Evolutionary conservation across 1,139 yeast species (phyloP).

Genomic region (Suhomyces bolitotheri): DNA sequence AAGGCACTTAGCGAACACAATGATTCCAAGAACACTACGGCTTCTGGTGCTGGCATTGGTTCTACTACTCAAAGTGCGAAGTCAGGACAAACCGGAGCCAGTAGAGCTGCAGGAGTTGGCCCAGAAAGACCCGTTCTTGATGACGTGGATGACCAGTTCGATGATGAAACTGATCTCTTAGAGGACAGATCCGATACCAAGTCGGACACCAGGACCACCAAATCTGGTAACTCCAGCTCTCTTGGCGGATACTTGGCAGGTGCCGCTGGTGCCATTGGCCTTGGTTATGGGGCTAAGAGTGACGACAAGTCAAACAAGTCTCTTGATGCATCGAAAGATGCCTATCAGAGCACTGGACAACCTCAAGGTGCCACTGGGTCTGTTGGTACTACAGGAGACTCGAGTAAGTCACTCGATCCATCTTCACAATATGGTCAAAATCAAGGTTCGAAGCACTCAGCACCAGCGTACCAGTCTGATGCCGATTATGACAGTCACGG

Average conservation of each 20-base stretch:
- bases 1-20: slow-evolving; percentile 9
- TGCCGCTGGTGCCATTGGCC: slow-evolving; percentile 18
- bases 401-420: too few species aligned
- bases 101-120: slow-evolving; percentile 1
- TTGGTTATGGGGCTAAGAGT: slow-evolving; percentile 1
- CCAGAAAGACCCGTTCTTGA: slow-evolving; percentile 6
- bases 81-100: not conserved
- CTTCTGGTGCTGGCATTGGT: not conserved
- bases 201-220: too few species aligned
- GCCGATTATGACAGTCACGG: too few species aligned
- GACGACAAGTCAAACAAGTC: too few species aligned
- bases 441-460: too few species aligned
- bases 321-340: too few species aligned
- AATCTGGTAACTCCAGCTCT: slow-evolving; percentile 3
- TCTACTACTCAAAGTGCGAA: not conserved
- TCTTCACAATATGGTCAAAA: too few species aligned
- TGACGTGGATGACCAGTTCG: slow-evolving; percentile 6
- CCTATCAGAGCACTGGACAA: too few species aligned
- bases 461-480: too few species aligned
- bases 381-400: not conserved
- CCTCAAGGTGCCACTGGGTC: not conserved
- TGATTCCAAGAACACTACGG: too few species aligned
- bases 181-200: too few species aligned
- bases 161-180: not conserved
- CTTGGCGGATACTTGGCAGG: slow-evolving; percentile 8